Evolutionary conservation across 441 rosid genomes (phyloP).

Genomic region (Euphorbia corollata): DNA sequence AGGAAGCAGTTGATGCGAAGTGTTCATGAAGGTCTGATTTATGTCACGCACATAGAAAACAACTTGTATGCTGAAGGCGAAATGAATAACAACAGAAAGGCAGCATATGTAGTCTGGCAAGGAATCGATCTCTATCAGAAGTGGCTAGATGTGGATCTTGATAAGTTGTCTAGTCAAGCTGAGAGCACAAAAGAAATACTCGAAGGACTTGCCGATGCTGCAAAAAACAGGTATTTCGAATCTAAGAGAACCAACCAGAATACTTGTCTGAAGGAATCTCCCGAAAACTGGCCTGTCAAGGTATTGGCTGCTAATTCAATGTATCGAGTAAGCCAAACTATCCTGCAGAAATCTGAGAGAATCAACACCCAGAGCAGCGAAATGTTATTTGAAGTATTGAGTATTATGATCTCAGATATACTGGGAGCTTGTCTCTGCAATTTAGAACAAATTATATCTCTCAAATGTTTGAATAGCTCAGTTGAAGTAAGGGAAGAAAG

Average conservation of each 20-base stretch:
- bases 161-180: constrained; percentile 35
- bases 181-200: constrained; percentile 40
- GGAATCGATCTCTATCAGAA: constrained; percentile 60
- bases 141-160: constrained; percentile 64
- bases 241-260: constrained; percentile 29
- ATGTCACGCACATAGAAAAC: constrained; percentile 47
- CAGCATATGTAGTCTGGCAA: constrained; percentile 55
- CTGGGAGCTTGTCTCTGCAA: constrained; percentile 71
- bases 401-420: constrained; percentile 46
- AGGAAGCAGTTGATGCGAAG: constrained; percentile 36
- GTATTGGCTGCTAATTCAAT: constrained; percentile 72
- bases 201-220: constrained; percentile 40
- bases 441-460: constrained; percentile 33
- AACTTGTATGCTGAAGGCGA: constrained; percentile 31
- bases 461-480: constrained; percentile 45
- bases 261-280: constrained; percentile 39
- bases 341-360: constrained; percentile 35
- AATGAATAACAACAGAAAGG: constrained; percentile 34
- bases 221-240: constrained; percentile 41
- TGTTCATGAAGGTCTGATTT: constrained; percentile 55
- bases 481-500: constrained; percentile 50
- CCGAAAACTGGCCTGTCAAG: constrained; percentile 63
- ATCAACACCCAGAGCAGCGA: constrained; percentile 22
- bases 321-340: constrained; percentile 60
- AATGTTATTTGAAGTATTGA: constrained; percentile 34